These are phyloP conservation scores for Xylariaceae sp. DNA, from an alignment of 2,329 filamentous ascomycete species.

Conservation along the genomic window DNA sequence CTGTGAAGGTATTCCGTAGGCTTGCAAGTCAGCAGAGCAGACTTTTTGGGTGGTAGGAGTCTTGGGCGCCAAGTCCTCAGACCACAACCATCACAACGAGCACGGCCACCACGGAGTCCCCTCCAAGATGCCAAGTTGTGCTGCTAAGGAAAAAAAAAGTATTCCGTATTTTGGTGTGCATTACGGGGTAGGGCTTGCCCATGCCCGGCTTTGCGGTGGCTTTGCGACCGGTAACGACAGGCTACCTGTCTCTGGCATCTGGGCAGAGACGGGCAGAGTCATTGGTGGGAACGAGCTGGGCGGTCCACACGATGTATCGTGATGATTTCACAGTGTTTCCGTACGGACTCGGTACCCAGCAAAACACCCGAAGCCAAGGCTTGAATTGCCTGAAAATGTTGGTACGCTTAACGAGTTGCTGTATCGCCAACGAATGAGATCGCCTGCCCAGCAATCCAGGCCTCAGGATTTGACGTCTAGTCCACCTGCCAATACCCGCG, in stretches of 20 bases:
- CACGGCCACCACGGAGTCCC: too few relatives aligned
- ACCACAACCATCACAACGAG: too few relatives aligned
- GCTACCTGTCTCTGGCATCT: neutral
- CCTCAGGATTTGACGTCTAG: neutral
- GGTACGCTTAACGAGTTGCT: conserved; percentile 5
- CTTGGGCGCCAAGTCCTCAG: too few relatives aligned
- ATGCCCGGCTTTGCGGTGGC: neutral
- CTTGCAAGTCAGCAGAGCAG: too few relatives aligned
- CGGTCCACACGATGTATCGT: neutral
- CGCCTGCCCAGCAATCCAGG: conserved; percentile 9
- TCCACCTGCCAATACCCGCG: too few relatives aligned
- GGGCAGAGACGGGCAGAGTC: neutral
- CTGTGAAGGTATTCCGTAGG: too few relatives aligned
- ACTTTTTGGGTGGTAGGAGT: too few relatives aligned
- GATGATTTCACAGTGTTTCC: neutral
- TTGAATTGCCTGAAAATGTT: conserved; percentile 10
- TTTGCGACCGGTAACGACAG: conserved; percentile 3
- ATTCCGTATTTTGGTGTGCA: too few relatives aligned
- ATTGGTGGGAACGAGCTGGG: neutral
- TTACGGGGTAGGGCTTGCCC: too few relatives aligned
- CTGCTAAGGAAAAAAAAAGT: too few relatives aligned
- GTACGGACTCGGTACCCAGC: neutral
- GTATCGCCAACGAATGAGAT: conserved; percentile 6
- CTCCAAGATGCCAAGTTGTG: too few relatives aligned
- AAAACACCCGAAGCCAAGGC: conserved; percentile 14